These are phyloP conservation scores for Acanthamoeba triangularis DNA, from an alignment of 208 protist genomes.

Conservation along the genomic window DNA sequence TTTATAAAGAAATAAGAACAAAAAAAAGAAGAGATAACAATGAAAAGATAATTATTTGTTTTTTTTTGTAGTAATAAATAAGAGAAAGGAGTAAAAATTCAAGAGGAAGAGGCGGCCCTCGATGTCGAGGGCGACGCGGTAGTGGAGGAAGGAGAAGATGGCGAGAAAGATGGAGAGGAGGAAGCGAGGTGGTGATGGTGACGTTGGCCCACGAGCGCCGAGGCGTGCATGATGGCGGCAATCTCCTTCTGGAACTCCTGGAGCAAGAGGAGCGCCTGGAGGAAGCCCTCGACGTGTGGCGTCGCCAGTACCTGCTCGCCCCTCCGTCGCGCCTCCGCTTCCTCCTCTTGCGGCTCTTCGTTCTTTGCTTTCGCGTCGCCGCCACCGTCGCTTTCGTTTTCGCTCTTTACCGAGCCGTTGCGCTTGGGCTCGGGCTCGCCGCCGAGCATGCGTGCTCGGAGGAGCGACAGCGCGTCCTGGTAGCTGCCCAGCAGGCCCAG, in stretches of 20 bases:
- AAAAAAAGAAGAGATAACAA: too few species aligned
- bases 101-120: background rate
- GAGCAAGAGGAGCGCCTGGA: background rate
- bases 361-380: background rate
- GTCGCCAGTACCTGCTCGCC: background rate
- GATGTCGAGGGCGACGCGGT: background rate
- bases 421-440: background rate
- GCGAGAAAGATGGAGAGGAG: background rate
- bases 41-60: too few species aligned
- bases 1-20: too few species aligned
- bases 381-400: background rate
- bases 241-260: slow-evolving; percentile 55
- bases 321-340: background rate
- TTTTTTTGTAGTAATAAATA: too few species aligned
- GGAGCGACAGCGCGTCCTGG: background rate
- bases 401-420: background rate
- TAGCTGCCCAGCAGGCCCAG: background rate
- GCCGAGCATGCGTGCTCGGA: background rate
- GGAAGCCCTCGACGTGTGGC: background rate
- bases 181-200: background rate
- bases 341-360: background rate
- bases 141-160: background rate
- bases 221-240: slow-evolving; percentile 42
- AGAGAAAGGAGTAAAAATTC: too few species aligned
- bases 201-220: background rate